These are phyloP conservation scores for Arabis hirsuta DNA, from an alignment of 345 rosid species.

Conservation along the genomic window DNA sequence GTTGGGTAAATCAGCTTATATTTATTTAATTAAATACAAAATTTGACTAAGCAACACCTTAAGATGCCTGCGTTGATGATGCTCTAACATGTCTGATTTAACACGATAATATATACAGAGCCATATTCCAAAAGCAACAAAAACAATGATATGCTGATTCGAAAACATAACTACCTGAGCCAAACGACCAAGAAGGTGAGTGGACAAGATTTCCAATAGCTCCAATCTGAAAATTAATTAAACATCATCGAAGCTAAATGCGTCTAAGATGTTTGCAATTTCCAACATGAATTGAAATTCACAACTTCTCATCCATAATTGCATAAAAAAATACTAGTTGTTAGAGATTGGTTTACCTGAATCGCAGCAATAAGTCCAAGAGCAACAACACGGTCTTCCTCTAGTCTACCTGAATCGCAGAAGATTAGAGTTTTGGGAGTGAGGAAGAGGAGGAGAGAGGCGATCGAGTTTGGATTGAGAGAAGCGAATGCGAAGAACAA, in stretches of 20 bases:
- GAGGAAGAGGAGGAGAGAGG: no score
- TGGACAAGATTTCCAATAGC: conserved; percentile 79
- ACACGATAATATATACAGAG: neutral
- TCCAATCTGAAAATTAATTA: conserved; percentile 60
- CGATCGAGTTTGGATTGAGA: no score
- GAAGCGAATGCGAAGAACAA: no score
- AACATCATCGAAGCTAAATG: no score
- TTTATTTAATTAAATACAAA: no score
- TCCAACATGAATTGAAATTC: neutral
- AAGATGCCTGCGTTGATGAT: no score
- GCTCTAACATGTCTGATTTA: conserved; percentile 16
- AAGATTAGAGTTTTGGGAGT: no score
- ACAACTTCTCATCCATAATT: neutral
- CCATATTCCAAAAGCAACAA: conserved; percentile 9
- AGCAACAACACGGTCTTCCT: conserved; percentile 60
- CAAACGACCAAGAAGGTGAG: conserved; percentile 75
- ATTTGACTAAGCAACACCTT: no score
- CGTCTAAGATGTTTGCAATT: neutral
- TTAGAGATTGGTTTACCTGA: conserved; percentile 42
- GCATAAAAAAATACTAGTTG: neutral
- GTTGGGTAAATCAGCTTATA: no score
- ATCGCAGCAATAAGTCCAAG: conserved; percentile 70
- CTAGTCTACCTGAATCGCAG: no score
- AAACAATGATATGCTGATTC: conserved; percentile 1
- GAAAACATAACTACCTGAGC: conserved; percentile 61